Base-by-base conservation (phyloP, 306 rosid species). In the Ochetophila trinervis region DNA sequence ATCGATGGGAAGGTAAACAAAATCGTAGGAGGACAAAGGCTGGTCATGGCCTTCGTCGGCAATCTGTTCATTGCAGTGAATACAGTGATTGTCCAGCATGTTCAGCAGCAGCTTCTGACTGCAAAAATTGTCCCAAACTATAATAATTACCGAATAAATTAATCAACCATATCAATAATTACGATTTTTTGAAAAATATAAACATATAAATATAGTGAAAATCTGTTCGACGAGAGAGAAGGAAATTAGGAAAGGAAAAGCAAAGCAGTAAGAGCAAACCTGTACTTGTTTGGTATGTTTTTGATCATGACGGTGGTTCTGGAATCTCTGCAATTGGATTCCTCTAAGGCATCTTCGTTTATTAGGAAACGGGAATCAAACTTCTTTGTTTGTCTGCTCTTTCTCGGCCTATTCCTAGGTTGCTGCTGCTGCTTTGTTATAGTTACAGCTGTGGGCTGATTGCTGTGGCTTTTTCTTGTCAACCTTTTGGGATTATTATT, bases 61-160 rank as follows among this genome's bases (percentile, higher is more conserved):
- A 23, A 90, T 74, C 80, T 87, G 89, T 36, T 93, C 88, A 77
- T 93, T 93, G 78, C 94, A 87, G 82, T 86, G 89, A 19, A 81
- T 84, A 69, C 98, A 93, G 88, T 93, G 98, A 72, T 87, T 93
- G 73, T 93, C 98, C 86, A 93, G 63, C 98, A 93, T 93, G 60
- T 82, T 93, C 74, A 93, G 69, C 11, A 93, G 83, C 63, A 93
- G 76, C 87, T 87, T 89, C 83, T 82, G 97, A 79, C 98, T 89
- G 85, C 42, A 70, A 51, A 42, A 40, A 8, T 53, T 58, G 16
- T 54, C 56, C 19, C 27, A 8, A 47, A 61, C 32, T 19, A 68
- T 18, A 66, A 74, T 55, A 65, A 48, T 3, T 60, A 11, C 10
- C 1, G 44, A 35, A 42, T 23, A 13, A 19, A 48, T 14, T 9